A percentile compares a stretch with the other conserved stretches of the same genome.
phyloP scores from a whole-genome alignment of 2,329 filamentous ascomycete genomes.

The Myriosclerotinia curreyana region DNA sequence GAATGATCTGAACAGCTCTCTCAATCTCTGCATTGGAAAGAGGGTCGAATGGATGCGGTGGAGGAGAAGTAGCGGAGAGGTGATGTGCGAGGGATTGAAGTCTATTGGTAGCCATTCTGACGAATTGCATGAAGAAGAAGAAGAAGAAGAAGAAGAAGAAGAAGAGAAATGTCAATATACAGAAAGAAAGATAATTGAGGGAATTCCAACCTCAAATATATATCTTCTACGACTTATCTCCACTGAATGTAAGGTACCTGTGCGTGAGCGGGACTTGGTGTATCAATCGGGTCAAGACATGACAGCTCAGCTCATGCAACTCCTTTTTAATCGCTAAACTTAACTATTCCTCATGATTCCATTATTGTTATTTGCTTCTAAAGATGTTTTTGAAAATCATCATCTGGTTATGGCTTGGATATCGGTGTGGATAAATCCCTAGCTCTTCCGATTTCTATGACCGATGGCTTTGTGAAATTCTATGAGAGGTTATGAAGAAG shows the following conservation, averaged over 20 bases:
- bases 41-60: slow-evolving; percentile 74
- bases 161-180: slow-evolving; percentile 11
- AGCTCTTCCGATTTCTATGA: not conserved
- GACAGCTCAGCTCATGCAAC: slow-evolving; percentile 9
- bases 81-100: slow-evolving; percentile 62
- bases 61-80: slow-evolving; percentile 51
- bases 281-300: slow-evolving; percentile 35
- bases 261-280: slow-evolving; percentile 32
- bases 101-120: slow-evolving; percentile 45
- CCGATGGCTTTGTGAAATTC: too few species aligned
- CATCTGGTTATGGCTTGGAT: not conserved
- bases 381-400: not conserved
- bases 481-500: too few species aligned
- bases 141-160: not conserved
- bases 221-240: slow-evolving; percentile 26
- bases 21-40: slow-evolving; percentile 72
- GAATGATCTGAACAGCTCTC: slow-evolving; percentile 63
- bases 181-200: slow-evolving; percentile 19
- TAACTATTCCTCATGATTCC: too few species aligned
- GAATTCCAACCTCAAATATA: slow-evolving; percentile 22
- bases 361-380: too few species aligned
- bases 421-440: not conserved
- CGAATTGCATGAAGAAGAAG: not conserved
- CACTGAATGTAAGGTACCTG: slow-evolving; percentile 16
- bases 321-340: not conserved